Evolutionary conservation across 2,329 filamentous ascomycete species (phyloP), one percentile per base, ranked within the genome.

Genomic region (Stemphylium beticola): DNA sequence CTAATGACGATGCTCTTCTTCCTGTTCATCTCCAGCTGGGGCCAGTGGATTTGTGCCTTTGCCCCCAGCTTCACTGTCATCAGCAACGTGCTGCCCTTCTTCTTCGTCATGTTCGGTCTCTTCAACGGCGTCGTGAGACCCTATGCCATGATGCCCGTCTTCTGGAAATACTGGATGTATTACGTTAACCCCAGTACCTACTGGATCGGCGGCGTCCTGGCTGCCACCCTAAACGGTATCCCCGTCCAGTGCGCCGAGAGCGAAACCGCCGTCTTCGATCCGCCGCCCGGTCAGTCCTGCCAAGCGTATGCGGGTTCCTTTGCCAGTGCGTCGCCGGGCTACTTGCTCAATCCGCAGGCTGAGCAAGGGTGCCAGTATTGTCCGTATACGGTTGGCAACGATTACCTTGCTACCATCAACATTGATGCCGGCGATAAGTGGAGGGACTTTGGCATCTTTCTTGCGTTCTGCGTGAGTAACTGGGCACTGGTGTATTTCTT

Each of bases 11-110:
- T 93, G 67, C 81, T 93, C 0, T 92, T 92, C 77, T 91, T 87
- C 78, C 74, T 93, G 7, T 93, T 92, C 81, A 84, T 87, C 72
- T 83, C 83, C 29, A 86, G 81, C 62, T 93, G 87, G 90, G 91
- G 89, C 17, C 90, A 92, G 71, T 93, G 89, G 89, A 91, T 95
- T 63, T 90, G 87, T 59, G 90, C 91, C 0, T 92, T 92, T 73
- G 89, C 90, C 0, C 90, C 90, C 0, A 87, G 82, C 36, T 92
- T 92, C 76, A 91, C 89, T 0, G 88, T 92, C 59, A 91, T 93
- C 61, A 86, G 85, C 38, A 92, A 93, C 67, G 66, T 74, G 1
- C 78, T 92, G 4, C 90, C 90, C 0, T 92, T 93, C 79, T 91
- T 93, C 82, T 90, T 93, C 77, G 86, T 92, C 72, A 87, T 91